Evolutionary conservation across 1,284 basidiomycete species (phyloP).

Genomic region (Peniophora sp.): DNA sequence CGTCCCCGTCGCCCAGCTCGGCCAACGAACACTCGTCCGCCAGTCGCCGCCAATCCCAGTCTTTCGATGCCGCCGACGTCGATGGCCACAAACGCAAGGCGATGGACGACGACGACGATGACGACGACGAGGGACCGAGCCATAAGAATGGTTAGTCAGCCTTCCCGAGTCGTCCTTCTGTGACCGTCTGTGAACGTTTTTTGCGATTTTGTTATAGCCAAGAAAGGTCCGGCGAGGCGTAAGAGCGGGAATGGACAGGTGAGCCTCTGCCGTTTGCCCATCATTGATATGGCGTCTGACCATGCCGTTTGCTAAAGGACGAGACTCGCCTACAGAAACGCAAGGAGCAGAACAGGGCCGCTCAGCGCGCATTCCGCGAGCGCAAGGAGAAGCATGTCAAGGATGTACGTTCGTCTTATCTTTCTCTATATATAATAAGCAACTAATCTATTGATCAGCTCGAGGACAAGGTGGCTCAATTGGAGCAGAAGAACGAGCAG

Average conservation of each 20-base stretch:
- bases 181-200: constrained; percentile 3
- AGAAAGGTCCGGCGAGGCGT: constrained; percentile 24
- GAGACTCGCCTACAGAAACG: constrained; percentile 69
- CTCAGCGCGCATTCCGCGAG: constrained; percentile 80
- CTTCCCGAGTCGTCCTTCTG: constrained; percentile 5
- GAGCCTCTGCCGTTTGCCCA: constrained; percentile 3
- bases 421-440: constrained; percentile 10
- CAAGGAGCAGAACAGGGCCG: constrained; percentile 83
- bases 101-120: constrained; percentile 32
- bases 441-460: constrained; percentile 28
- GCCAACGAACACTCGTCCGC: constrained; percentile 23
- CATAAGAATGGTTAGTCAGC: constrained; percentile 46
- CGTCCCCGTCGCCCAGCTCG: constrained; percentile 66
- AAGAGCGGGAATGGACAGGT: constrained; percentile 31
- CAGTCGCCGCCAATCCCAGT: constrained; percentile 24
- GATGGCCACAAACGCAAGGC: constrained; percentile 68
- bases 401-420: constrained; percentile 49
- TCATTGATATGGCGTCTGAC: not conserved
- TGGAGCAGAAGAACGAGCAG: constrained; percentile 68
- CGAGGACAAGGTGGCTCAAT: constrained; percentile 74
- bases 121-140: constrained; percentile 48
- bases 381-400: constrained; percentile 86
- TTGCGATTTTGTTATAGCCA: constrained; percentile 12
- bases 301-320: constrained; percentile 40
- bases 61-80: constrained; percentile 29